Conservation (phyloP, 106 monocot species). For the Platanthera guangdongensis region DNA sequence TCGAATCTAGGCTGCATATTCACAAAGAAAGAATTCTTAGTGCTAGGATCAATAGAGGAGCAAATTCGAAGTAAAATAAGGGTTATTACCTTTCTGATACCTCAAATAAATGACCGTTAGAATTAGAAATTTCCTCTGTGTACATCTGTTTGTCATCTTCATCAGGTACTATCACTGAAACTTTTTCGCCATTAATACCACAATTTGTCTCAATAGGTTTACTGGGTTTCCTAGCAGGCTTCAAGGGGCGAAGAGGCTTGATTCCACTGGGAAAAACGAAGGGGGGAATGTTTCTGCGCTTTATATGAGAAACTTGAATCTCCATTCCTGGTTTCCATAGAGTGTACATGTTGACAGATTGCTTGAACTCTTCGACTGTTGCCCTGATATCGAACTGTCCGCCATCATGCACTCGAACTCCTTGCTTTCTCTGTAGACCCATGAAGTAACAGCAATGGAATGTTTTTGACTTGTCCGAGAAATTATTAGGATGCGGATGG, state of each 20-base stretch:
- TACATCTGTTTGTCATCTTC: constrained; percentile 14
- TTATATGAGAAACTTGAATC: constrained; percentile 75
- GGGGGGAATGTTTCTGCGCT: constrained; percentile 50
- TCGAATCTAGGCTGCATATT: constrained; percentile 10
- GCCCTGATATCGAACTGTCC: constrained; percentile 75
- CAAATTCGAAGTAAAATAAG: constrained; percentile 8
- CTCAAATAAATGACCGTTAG: constrained; percentile 9
- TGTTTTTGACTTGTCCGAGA: constrained; percentile 41
- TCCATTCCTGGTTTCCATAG: constrained; percentile 78
- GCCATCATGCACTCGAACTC: constrained; percentile 39
- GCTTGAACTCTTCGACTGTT: constrained; percentile 76
- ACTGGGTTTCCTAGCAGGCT: constrained; percentile 13
- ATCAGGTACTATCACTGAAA: constrained; percentile 11
- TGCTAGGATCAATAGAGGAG: not conserved
- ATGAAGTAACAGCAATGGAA: constrained; percentile 73
- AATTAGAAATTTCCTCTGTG: constrained; percentile 1
- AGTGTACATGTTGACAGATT: constrained; percentile 34
- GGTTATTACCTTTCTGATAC: constrained; percentile 10
- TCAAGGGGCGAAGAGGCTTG: constrained; percentile 49
- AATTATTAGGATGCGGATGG: constrained; percentile 82
- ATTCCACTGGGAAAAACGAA: constrained; percentile 89
- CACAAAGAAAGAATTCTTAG: not conserved
- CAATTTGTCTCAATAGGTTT: not conserved
- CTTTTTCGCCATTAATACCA: constrained; percentile 11
- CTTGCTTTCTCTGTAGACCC: constrained; percentile 81